A percentile compares a stretch with the other conserved stretches of the same genome.
These are phyloP conservation scores for Drosera capensis DNA, from an alignment of 148 eudicot species.

Conservation along the genomic window DNA sequence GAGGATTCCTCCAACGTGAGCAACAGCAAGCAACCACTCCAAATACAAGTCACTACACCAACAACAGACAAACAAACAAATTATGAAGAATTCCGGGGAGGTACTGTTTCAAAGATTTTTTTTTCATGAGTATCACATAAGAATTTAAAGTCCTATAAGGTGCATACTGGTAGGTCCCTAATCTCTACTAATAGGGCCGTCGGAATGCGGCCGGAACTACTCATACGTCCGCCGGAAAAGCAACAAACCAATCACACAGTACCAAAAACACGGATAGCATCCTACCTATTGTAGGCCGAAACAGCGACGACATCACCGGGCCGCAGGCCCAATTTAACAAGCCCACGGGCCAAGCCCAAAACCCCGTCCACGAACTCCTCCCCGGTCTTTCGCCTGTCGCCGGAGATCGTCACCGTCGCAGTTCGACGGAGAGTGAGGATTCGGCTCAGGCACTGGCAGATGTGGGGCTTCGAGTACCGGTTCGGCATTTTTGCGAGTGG, in stretches of 20 bases:
- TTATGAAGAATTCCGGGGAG: background rate
- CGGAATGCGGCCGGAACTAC: background rate
- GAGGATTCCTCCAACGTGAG: slow-evolving; percentile 68
- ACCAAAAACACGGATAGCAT: background rate
- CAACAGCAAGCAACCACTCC: slow-evolving; percentile 86
- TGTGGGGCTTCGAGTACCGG: slow-evolving; percentile 37
- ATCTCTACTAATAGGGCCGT: no score
- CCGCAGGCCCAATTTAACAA: slow-evolving; percentile 26
- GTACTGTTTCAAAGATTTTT: background rate
- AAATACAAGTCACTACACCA: slow-evolving; percentile 52
- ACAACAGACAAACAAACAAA: slow-evolving; percentile 1
- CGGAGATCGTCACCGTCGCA: slow-evolving; percentile 29
- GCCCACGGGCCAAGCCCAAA: slow-evolving; percentile 30
- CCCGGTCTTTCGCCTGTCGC: slow-evolving; percentile 30
- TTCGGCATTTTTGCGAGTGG: no score
- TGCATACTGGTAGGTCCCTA: no score
- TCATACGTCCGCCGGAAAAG: no score
- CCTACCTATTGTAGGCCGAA: slow-evolving; percentile 67
- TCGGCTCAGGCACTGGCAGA: slow-evolving; percentile 74
- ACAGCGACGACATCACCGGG: slow-evolving; percentile 49
- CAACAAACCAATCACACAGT: background rate
- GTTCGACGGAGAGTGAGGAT: slow-evolving; percentile 26
- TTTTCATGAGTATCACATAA: background rate
- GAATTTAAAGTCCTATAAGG: no score
- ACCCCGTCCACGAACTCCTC: slow-evolving; percentile 42